Evolutionary conservation across 768 basidiomycete genomes (phyloP).

Genomic region (Hericium rajendrae): DNA sequence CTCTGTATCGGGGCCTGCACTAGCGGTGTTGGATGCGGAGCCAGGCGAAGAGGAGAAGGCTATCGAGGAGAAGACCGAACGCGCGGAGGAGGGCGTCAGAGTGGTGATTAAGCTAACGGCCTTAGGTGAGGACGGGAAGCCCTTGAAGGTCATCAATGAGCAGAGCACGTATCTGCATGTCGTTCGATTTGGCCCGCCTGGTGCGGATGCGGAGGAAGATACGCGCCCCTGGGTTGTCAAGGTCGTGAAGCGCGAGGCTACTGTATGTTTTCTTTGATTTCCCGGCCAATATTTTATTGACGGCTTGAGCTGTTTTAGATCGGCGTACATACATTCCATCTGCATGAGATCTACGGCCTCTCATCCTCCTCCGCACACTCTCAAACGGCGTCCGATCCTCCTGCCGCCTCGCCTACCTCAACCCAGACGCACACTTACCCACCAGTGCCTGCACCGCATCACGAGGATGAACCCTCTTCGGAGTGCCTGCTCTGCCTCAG

Average conservation of each 20-base stretch:
- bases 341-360: conserved; percentile 92
- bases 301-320: conserved; percentile 39
- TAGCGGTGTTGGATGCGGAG: conserved; percentile 70
- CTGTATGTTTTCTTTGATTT: conserved; percentile 30
- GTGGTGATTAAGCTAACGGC: conserved; percentile 76
- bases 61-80: conserved; percentile 36
- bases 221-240: conserved; percentile 82
- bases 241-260: conserved; percentile 87
- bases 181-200: conserved; percentile 50
- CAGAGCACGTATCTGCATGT: conserved; percentile 87
- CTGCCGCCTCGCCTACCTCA: conserved; percentile 29
- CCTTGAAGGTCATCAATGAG: conserved; percentile 64
- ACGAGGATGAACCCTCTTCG: conserved; percentile 67
- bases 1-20: conserved; percentile 63
- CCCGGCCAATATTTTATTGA: conserved; percentile 1
- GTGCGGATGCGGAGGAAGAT: conserved; percentile 29
- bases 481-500: conserved; percentile 91
- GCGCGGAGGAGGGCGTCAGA: conserved; percentile 51
- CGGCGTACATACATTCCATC: conserved; percentile 86
- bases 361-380: conserved; percentile 36
- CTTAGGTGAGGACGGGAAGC: conserved; percentile 64
- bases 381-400: conserved; percentile 16
- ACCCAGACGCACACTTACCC: conserved; percentile 39
- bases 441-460: conserved; percentile 23
- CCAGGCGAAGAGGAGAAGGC: conserved; percentile 28